phyloP scores from a whole-genome alignment of 768 basidiomycete genomes.

The Termitomyces sp. region DNA sequence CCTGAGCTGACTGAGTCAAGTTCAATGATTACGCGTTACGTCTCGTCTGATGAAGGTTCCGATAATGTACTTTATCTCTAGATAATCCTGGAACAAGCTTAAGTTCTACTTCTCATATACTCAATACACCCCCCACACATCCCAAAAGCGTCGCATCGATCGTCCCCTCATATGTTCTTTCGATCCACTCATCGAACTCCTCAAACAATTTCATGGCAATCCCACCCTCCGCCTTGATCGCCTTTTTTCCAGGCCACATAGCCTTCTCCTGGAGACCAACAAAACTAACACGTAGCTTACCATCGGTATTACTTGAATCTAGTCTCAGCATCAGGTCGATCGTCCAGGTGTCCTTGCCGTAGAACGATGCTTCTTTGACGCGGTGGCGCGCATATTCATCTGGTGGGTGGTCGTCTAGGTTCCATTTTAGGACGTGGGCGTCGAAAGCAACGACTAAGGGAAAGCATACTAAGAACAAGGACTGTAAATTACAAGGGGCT shows the following conservation, averaged over 20 bases:
- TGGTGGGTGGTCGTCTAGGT: constrained; percentile 75
- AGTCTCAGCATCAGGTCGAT: constrained; percentile 70
- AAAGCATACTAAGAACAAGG: not conserved
- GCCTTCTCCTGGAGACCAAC: constrained; percentile 79
- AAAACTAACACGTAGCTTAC: constrained; percentile 61
- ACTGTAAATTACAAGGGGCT: not conserved
- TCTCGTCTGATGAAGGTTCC: too few relatives aligned
- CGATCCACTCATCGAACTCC: constrained; percentile 72
- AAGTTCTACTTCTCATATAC: constrained; percentile 29
- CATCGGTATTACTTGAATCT: constrained; percentile 22
- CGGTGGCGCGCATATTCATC: constrained; percentile 76
- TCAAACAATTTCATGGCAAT: constrained; percentile 73
- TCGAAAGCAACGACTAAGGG: constrained; percentile 79
- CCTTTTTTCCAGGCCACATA: constrained; percentile 78
- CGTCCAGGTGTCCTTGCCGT: constrained; percentile 68
- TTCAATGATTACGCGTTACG: too few relatives aligned
- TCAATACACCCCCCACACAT: constrained; percentile 60
- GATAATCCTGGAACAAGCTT: too few relatives aligned
- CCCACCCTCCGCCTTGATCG: constrained; percentile 44
- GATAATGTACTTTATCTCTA: too few relatives aligned
- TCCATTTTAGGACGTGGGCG: constrained; percentile 86
- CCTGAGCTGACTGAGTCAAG: too few relatives aligned
- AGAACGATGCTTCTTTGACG: constrained; percentile 89
- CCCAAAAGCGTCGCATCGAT: constrained; percentile 71
- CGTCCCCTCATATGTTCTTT: constrained; percentile 54